phyloP scores from a whole-genome alignment of 148 eudicot species.

The Rhododendron ovatum region DNA sequence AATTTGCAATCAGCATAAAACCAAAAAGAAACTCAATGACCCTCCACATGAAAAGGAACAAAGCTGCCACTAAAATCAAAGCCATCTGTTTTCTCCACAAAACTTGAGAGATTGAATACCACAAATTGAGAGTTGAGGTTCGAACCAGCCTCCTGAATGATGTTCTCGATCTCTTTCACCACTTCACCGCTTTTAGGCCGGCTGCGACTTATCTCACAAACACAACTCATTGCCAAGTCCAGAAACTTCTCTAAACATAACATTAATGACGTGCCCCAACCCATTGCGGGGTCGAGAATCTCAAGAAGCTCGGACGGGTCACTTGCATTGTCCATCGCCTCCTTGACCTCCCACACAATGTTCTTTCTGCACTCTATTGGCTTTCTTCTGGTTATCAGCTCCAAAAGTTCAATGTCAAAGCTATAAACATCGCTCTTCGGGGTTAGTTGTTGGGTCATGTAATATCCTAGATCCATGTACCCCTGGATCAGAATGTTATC shows the following conservation, averaged over 20 bases:
- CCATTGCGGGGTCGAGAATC: background rate
- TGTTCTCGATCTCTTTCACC: conserved; percentile 45
- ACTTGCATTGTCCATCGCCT: background rate
- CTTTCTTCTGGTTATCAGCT: background rate
- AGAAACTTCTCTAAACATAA: background rate
- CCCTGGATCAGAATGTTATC: background rate
- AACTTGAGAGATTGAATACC: conserved; percentile 1
- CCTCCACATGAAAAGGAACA: background rate
- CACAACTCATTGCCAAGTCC: conserved; percentile 8
- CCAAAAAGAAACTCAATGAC: no score
- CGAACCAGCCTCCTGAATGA: conserved; percentile 15
- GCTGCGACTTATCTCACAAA: background rate
- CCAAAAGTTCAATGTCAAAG: background rate
- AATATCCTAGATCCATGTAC: conserved; percentile 15
- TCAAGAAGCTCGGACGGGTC: background rate
- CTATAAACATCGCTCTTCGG: conserved; percentile 4
- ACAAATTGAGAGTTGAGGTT: conserved; percentile 6
- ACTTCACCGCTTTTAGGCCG: conserved; percentile 18
- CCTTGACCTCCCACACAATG: background rate
- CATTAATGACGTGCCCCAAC: background rate
- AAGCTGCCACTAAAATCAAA: no score
- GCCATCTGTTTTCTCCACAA: background rate
- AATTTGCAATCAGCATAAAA: background rate
- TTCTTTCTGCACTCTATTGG: background rate
- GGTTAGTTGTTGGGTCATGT: conserved; percentile 1